phyloP scores from a whole-genome alignment of 192 early-diverging fungal genomes.

The Podila horticola region DNA sequence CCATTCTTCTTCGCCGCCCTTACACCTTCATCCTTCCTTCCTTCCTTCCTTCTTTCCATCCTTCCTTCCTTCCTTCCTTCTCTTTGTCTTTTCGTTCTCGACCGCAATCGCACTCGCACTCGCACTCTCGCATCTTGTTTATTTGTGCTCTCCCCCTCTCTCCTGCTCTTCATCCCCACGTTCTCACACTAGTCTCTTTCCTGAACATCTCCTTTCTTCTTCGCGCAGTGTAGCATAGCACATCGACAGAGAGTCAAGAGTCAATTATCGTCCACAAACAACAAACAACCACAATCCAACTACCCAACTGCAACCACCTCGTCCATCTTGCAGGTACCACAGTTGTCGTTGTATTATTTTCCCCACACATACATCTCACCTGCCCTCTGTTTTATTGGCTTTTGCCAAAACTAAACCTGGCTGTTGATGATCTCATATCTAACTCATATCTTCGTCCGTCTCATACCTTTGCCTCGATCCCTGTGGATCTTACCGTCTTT shows the following conservation, averaged over 20 bases:
- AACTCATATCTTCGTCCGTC: too few species aligned
- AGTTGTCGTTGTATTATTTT: too few species aligned
- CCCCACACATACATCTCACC: too few species aligned
- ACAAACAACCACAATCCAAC: neutral
- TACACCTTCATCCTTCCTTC: neutral
- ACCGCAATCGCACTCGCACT: neutral
- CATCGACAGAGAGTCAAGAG: neutral
- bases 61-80: neutral
- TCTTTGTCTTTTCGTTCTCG: neutral
- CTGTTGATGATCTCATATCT: too few species aligned
- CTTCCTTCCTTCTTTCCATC: neutral
- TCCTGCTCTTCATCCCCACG: neutral
- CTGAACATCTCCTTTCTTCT: neutral
- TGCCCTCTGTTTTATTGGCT: too few species aligned
- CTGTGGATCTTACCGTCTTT: too few species aligned
- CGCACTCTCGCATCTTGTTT: neutral
- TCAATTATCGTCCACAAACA: neutral
- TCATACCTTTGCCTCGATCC: too few species aligned
- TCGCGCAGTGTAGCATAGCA: neutral
- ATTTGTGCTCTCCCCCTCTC: neutral
- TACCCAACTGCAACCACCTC: neutral
- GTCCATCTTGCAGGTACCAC: too few species aligned
- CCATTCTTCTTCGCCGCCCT: constrained; percentile 2
- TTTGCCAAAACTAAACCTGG: too few species aligned
- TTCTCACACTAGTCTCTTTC: neutral